phyloP scores from a whole-genome alignment of 345 rosid species.

The Isatis tinctoria region DNA sequence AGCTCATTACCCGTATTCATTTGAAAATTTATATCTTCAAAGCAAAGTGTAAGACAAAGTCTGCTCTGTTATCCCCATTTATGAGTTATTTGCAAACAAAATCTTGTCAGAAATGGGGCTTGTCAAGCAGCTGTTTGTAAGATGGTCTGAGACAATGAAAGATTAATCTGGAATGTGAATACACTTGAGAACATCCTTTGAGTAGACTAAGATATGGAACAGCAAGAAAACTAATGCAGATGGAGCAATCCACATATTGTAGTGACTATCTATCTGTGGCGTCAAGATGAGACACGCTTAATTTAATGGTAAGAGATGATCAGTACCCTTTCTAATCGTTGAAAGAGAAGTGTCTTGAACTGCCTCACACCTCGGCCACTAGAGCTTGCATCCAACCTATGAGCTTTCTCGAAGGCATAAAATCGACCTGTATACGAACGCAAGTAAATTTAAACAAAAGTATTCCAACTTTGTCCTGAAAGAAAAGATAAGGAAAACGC shows the following conservation, averaged over 20 bases:
- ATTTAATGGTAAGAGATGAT: background rate
- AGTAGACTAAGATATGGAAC: background rate
- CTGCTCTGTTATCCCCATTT: background rate
- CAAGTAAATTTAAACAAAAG: background rate
- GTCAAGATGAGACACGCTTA: background rate
- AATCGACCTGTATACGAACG: slow-evolving; percentile 52
- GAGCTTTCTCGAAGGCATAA: slow-evolving; percentile 91
- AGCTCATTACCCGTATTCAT: background rate
- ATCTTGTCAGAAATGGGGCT: background rate
- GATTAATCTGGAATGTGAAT: background rate
- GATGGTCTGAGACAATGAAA: background rate
- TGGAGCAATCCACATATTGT: background rate
- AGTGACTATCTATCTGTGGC: background rate
- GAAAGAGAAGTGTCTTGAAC: slow-evolving; percentile 75
- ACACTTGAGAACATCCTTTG: background rate
- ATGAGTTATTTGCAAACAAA: background rate
- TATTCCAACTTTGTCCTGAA: background rate
- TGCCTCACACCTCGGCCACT: slow-evolving; percentile 85
- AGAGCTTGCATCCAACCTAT: slow-evolving; percentile 67
- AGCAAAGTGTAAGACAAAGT: background rate
- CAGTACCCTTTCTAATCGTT: slow-evolving; percentile 85
- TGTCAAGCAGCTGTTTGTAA: background rate
- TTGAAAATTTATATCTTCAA: background rate
- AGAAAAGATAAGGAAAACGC: background rate
- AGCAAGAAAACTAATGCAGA: background rate